These are phyloP conservation scores for Pyrenophora seminiperda DNA, from an alignment of 2,329 filamentous ascomycete species.

Conservation along the genomic window DNA sequence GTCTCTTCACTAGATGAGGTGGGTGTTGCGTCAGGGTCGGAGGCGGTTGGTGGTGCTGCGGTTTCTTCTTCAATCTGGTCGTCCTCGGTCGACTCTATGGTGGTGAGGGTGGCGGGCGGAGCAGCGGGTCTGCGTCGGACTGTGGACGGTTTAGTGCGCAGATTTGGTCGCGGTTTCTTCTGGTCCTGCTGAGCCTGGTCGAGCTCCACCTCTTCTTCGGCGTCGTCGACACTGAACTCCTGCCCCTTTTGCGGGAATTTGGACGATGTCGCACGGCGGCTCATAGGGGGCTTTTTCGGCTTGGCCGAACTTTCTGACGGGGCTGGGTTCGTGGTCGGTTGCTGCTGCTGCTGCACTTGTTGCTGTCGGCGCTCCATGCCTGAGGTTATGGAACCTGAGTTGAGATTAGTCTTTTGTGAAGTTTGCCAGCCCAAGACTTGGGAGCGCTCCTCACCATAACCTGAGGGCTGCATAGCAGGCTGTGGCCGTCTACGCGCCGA, in stretches of 20 bases:
- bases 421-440: background rate
- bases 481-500: constrained; percentile 39
- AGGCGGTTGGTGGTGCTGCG: constrained; percentile 28
- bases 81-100: constrained; percentile 57
- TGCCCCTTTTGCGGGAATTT: constrained; percentile 79
- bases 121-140: constrained; percentile 56
- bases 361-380: constrained; percentile 40
- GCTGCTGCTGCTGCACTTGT: background rate
- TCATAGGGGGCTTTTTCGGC: constrained; percentile 73
- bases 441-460: constrained; percentile 38
- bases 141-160: constrained; percentile 59
- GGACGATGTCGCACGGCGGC: constrained; percentile 75
- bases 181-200: constrained; percentile 57
- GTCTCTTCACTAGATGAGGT: constrained; percentile 49
- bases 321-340: constrained; percentile 2
- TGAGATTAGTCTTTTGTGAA: constrained; percentile 11
- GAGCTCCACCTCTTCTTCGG: constrained; percentile 76
- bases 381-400: constrained; percentile 44
- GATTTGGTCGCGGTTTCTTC: constrained; percentile 40
- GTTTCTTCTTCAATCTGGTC: constrained; percentile 52
- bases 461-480: constrained; percentile 33
- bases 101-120: constrained; percentile 53
- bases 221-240: constrained; percentile 91
- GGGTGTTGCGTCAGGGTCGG: constrained; percentile 32
- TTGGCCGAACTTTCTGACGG: constrained; percentile 33